Evolutionary conservation across 768 basidiomycete species (phyloP).

Genomic region (Pleurotus pulmonarius): DNA sequence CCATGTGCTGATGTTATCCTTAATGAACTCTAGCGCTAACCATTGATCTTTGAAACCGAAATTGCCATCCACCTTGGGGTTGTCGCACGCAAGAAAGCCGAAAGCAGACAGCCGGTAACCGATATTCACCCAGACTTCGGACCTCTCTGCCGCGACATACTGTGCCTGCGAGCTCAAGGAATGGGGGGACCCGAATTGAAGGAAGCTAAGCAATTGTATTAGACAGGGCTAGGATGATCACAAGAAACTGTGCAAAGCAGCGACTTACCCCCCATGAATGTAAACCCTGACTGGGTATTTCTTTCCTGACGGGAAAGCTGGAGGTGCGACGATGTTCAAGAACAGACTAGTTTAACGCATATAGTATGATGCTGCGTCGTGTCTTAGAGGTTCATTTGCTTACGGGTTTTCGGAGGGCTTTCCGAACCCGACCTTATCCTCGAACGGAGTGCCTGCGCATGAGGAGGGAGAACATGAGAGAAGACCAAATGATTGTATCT

Average conservation of each 20-base stretch:
- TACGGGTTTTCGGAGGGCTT: conserved; percentile 71
- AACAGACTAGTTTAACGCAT: conserved; percentile 43
- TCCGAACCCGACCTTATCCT: conserved; percentile 65
- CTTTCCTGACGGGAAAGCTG: conserved; percentile 38
- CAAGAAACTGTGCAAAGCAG: neutral
- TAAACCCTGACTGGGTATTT: conserved; percentile 67
- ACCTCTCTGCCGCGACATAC: conserved; percentile 57
- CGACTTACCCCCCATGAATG: conserved; percentile 68
- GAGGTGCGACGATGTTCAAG: conserved; percentile 62
- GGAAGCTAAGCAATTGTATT: conserved; percentile 42
- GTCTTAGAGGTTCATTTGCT: conserved; percentile 9
- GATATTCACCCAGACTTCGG: conserved; percentile 73
- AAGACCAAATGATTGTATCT: neutral
- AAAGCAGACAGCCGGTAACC: conserved; percentile 76
- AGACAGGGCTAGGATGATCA: neutral
- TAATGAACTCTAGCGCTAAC: conserved; percentile 72
- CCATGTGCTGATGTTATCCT: conserved; percentile 60
- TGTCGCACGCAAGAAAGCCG: conserved; percentile 68
- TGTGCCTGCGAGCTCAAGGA: conserved; percentile 58
- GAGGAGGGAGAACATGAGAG: neutral
- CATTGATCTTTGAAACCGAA: conserved; percentile 87
- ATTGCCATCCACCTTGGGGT: conserved; percentile 62
- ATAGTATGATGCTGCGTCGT: neutral
- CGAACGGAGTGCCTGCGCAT: conserved; percentile 37
- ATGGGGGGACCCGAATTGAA: conserved; percentile 79